Evolutionary conservation across 306 rosid genomes (phyloP).

Genomic region (Ammopiptanthus mongolicus): DNA sequence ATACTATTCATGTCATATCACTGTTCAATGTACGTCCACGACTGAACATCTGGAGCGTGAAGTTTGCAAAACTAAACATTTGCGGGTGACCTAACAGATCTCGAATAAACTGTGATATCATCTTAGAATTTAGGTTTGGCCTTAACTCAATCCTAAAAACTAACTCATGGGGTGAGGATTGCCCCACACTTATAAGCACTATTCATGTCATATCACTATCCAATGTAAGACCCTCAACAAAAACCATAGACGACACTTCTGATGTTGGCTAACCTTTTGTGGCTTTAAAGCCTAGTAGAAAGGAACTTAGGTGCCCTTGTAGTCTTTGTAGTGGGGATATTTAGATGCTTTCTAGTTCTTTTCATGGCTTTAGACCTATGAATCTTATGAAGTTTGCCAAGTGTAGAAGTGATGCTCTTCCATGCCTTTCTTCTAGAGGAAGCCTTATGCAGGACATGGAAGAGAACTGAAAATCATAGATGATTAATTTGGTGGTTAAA

Average conservation of each 20-base stretch:
- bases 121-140: too few species aligned
- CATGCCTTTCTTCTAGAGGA: constrained; percentile 55
- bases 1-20: too few species aligned
- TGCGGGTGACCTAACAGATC: too few species aligned
- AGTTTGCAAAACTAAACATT: too few species aligned
- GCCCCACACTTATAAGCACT: too few species aligned
- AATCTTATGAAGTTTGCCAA: constrained; percentile 45
- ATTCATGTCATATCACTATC: too few species aligned
- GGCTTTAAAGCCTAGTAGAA: constrained; percentile 15
- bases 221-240: too few species aligned
- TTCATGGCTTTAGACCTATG: constrained; percentile 42
- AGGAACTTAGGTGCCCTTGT: constrained; percentile 16
- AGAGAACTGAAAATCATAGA: neutral
- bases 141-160: too few species aligned
- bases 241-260: constrained; percentile 1
- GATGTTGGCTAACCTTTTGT: neutral
- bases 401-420: constrained; percentile 56
- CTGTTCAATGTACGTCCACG: too few species aligned
- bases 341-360: constrained; percentile 31
- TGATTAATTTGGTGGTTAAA: neutral
- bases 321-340: neutral
- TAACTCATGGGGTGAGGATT: too few species aligned
- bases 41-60: too few species aligned
- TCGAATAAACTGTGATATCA: too few species aligned
- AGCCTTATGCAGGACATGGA: constrained; percentile 51